Evolutionary conservation across 2,329 filamentous ascomycete species (phyloP).

Genomic region (Colletotrichum gigasporum): DNA sequence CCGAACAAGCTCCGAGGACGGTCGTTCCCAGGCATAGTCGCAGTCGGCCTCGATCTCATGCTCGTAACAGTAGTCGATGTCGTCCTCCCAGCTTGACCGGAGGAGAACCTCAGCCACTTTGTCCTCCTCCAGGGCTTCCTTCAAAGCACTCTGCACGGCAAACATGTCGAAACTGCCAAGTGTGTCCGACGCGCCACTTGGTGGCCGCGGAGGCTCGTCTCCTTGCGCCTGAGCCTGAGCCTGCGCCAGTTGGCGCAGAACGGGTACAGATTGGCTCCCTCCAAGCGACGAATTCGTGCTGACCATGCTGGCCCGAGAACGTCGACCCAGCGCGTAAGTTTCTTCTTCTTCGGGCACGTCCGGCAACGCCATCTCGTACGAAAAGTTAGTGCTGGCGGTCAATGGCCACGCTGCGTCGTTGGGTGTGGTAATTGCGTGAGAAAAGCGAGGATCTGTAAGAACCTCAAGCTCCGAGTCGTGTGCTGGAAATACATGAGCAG

Average conservation of each 20-base stretch:
- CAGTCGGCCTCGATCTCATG: constrained; percentile 74
- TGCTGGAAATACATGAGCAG: constrained; percentile 18
- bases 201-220: constrained; percentile 40
- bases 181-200: constrained; percentile 63
- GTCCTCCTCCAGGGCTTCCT: constrained; percentile 37
- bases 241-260: constrained; percentile 56
- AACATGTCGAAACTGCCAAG: constrained; percentile 55
- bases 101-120: constrained; percentile 40
- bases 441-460: constrained; percentile 38
- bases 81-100: constrained; percentile 71
- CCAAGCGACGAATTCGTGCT: constrained; percentile 63
- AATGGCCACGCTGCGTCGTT: constrained; percentile 57
- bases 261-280: constrained; percentile 64
- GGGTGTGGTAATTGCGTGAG: constrained; percentile 53
- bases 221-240: constrained; percentile 43
- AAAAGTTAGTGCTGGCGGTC: constrained; percentile 42
- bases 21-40: constrained; percentile 72
- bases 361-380: constrained; percentile 57
- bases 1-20: constrained; percentile 58
- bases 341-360: constrained; percentile 74
- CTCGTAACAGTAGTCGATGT: constrained; percentile 77
- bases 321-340: constrained; percentile 46
- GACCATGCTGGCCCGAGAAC: constrained; percentile 53
- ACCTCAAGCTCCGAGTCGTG: constrained; percentile 33
- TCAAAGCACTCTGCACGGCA: constrained; percentile 45